Conservation (phyloP, 2,329 filamentous ascomycete species). For the Aspergillus cejpii region DNA sequence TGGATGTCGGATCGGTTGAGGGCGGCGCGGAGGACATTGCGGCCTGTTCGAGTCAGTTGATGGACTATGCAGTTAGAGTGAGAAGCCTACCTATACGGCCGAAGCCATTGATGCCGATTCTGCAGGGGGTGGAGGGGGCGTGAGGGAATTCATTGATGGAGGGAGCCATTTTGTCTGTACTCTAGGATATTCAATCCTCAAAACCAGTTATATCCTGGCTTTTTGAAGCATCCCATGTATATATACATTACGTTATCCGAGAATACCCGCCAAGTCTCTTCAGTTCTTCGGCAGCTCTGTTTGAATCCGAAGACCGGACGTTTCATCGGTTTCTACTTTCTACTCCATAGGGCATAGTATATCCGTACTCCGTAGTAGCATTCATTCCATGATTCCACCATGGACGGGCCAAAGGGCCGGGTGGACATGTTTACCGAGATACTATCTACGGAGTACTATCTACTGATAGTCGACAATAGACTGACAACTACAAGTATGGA, state of each 20-base stretch:
- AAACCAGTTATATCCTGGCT: too few species aligned
- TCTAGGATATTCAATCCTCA: too few species aligned
- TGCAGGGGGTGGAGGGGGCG: constrained; percentile 30
- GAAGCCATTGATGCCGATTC: constrained; percentile 95
- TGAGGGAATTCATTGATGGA: constrained; percentile 20
- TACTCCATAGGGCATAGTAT: too few species aligned
- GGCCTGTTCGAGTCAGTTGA: constrained; percentile 39
- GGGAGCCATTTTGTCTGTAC: constrained; percentile 18
- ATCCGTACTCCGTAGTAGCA: too few species aligned
- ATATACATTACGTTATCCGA: neutral
- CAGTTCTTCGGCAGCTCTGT: neutral
- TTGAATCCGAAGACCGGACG: constrained; percentile 5
- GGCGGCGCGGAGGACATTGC: constrained; percentile 52
- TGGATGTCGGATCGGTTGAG: constrained; percentile 21
- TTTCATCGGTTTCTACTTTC: constrained; percentile 1
- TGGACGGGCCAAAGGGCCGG: too few species aligned
- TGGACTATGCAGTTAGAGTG: neutral
- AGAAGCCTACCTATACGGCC: constrained; percentile 65
- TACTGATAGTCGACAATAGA: too few species aligned
- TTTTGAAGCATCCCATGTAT: too few species aligned
- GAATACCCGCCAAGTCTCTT: neutral
- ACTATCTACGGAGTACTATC: too few species aligned
- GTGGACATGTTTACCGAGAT: too few species aligned
- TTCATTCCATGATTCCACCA: too few species aligned
- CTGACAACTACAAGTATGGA: too few species aligned